Conservation (phyloP, 75 land plant species). For the Selaginella tamariscina region DNA sequence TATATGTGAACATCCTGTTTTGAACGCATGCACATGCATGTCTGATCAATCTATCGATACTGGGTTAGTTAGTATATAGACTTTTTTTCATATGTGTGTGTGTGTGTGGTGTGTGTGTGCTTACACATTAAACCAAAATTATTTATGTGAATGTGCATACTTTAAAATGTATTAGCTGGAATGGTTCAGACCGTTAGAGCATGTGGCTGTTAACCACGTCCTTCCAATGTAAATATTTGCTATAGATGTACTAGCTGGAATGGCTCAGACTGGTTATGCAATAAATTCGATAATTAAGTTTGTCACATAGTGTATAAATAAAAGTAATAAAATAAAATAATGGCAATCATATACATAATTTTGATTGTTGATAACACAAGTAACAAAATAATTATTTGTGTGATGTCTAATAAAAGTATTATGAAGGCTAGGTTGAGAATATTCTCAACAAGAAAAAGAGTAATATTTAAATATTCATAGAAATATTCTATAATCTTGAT, state of each 20-base stretch:
- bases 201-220: too few species aligned
- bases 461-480: too few species aligned
- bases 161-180: not conserved
- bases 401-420: not conserved
- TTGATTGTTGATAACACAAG: slow-evolving; percentile 7
- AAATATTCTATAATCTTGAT: too few species aligned
- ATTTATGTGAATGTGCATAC: not conserved
- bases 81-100: too few species aligned
- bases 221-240: too few species aligned
- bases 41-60: too few species aligned
- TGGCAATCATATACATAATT: slow-evolving; percentile 7
- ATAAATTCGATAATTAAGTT: not conserved
- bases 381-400: not conserved
- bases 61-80: too few species aligned
- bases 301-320: too few species aligned
- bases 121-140: not conserved
- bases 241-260: too few species aligned
- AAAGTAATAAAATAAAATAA: slow-evolving; percentile 11
- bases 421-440: slow-evolving; percentile 15
- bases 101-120: not conserved
- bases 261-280: not conserved
- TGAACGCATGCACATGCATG: too few species aligned
- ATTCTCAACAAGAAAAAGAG: slow-evolving; percentile 30
- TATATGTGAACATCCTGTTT: too few species aligned
- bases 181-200: not conserved